Evolutionary conservation across 2,329 filamentous ascomycete species (phyloP), one percentile per base, ranked within the genome.

Genomic region (Aureobasidium leucospermi): DNA sequence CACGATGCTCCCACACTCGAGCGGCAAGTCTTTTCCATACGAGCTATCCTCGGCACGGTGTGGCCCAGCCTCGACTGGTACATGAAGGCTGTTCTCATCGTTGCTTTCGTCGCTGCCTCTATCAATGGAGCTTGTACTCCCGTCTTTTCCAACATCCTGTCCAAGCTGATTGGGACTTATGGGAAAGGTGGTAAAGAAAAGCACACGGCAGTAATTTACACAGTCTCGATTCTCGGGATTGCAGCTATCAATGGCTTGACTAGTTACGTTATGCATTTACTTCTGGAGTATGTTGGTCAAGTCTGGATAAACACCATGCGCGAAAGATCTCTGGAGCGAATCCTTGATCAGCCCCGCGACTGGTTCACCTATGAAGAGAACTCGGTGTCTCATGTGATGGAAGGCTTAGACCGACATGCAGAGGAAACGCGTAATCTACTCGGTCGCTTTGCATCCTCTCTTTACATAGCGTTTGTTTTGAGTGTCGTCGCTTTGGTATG

Each of bases 351-450:
- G 68, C 87, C 89, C 0, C 85, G 82, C 62, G 73, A 81, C 4
- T 97, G 91, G 86, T 96, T 96, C 65, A 86, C 90, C 63, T 76
- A 80, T 52, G 78, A 86, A 1, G 77, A 79, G 36, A 88, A 94
- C 70, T 83, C 81, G 0, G 76, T 87, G 0, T 77, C 79, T 0
- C 78, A 79, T 1, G 78, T 97, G 43, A 84, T 80, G 0, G 85
- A 89, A 62, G 87, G 82, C 46, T 79, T 97, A 0, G 90, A 96
- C 67, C 82, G 87, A 15, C 89, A 90, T 66, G 88, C 87, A 0
- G 91, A 97, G 69, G 90, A 96, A 69, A 92, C 94, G 83, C 83
- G 89, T 8, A 91, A 89, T 65, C 76, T 97, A 0, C 79, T 96
- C 0, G 88, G 89, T 1, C 83, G 88, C 1, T 96, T 96, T 67